These are phyloP conservation scores for Peterozyma toletana DNA, from an alignment of 805 yeast species.

Conservation along the genomic window DNA sequence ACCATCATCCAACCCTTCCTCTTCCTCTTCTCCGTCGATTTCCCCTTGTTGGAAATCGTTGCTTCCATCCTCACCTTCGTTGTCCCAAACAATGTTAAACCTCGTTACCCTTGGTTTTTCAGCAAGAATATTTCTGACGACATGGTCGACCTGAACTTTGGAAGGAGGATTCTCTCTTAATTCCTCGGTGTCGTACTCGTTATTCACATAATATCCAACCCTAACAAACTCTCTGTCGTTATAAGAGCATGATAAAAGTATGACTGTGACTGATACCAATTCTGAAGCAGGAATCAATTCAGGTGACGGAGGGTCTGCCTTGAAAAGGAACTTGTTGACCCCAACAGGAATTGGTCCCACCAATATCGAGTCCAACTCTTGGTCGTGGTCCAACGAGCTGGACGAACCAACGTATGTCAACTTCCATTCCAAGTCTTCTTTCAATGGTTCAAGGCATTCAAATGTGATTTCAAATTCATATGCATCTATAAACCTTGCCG, in stretches of 20 bases:
- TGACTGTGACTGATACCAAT: slow-evolving; percentile 91
- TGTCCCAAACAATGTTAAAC: slow-evolving; percentile 96
- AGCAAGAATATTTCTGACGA: slow-evolving; percentile 88
- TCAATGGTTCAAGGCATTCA: slow-evolving; percentile 90
- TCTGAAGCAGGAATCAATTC: slow-evolving; percentile 95
- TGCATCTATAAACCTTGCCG: slow-evolving; percentile 88
- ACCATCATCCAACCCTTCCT: slow-evolving; percentile 48
- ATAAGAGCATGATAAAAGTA: slow-evolving; percentile 85
- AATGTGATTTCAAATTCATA: slow-evolving; percentile 96
- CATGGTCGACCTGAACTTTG: slow-evolving; percentile 89
- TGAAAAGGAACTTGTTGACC: slow-evolving; percentile 82
- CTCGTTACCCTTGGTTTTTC: slow-evolving; percentile 97
- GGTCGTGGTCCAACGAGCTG: slow-evolving; percentile 91
- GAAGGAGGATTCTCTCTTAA: slow-evolving; percentile 89
- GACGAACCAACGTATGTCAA: slow-evolving; percentile 95
- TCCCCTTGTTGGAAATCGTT: slow-evolving; percentile 79
- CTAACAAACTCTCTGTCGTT: slow-evolving; percentile 92
- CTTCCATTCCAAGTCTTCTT: slow-evolving; percentile 95
- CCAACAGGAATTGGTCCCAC: slow-evolving; percentile 99
- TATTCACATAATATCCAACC: slow-evolving; percentile 96
- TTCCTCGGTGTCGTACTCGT: slow-evolving; percentile 93
- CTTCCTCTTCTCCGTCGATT: slow-evolving; percentile 54
- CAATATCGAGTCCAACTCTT: slow-evolving; percentile 89
- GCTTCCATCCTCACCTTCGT: slow-evolving; percentile 43
- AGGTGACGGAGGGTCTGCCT: slow-evolving; percentile 96